These are phyloP conservation scores for Paecilomyces sp. DNA, from an alignment of 2,329 filamentous ascomycete species.

Conservation along the genomic window DNA sequence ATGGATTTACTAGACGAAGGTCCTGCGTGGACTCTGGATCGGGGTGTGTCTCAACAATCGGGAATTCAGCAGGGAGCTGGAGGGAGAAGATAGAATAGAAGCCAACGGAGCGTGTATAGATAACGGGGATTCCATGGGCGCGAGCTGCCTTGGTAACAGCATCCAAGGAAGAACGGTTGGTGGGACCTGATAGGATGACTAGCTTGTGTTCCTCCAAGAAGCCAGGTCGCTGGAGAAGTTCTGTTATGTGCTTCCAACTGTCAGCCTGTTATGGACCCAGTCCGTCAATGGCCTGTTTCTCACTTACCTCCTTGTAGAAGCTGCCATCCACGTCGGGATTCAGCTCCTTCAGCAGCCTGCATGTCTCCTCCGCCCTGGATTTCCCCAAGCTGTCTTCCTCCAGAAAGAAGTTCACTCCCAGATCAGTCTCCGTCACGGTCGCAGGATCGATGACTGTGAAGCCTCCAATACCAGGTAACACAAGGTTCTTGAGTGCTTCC, in stretches of 20 bases:
- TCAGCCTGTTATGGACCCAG: constrained; percentile 7
- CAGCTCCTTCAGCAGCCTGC: constrained; percentile 71
- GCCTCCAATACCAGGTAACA: constrained; percentile 81
- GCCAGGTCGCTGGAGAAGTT: constrained; percentile 30
- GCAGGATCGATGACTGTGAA: constrained; percentile 86
- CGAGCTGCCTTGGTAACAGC: constrained; percentile 45
- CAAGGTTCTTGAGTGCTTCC: constrained; percentile 94
- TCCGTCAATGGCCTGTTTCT: neutral
- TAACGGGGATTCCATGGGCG: constrained; percentile 60
- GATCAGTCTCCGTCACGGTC: constrained; percentile 68
- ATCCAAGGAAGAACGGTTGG: constrained; percentile 46
- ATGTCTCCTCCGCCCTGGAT: constrained; percentile 69
- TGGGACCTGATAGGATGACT: constrained; percentile 54
- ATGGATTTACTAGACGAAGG: constrained; percentile 74
- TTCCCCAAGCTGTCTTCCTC: constrained; percentile 71
- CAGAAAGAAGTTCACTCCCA: constrained; percentile 96
- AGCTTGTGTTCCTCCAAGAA: constrained; percentile 48
- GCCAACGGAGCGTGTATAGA: constrained; percentile 81
- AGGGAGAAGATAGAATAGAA: constrained; percentile 90
- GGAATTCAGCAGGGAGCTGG: constrained; percentile 68
- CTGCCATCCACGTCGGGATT: constrained; percentile 86
- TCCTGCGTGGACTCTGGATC: constrained; percentile 80
- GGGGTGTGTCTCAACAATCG: constrained; percentile 92
- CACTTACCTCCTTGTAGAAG: constrained; percentile 53
- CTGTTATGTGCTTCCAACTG: constrained; percentile 22